Percentiles rank a stretch among this genome's conserved stretches.
phyloP scores from a whole-genome alignment of 352 stramenopile species.

The Phytophthora ohioensis region DNA sequence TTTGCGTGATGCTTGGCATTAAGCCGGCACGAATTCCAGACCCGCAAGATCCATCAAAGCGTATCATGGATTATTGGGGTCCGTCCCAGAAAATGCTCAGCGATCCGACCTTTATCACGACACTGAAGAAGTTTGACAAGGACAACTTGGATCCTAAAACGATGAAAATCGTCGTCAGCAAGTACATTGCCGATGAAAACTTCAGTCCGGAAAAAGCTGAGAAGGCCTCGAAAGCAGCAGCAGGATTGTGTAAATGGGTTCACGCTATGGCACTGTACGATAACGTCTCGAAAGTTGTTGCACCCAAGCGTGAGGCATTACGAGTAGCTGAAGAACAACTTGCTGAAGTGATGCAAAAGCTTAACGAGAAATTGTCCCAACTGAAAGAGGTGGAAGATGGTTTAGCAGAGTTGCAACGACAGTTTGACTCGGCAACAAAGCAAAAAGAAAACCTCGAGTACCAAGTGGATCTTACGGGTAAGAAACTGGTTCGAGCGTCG shows the following conservation, averaged over 20 bases:
- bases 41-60: conserved; percentile 90
- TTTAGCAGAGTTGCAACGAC: conserved; percentile 83
- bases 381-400: conserved; percentile 94
- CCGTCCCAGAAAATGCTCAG: conserved; percentile 94
- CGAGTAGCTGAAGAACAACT: conserved; percentile 85
- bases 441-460: conserved; percentile 94
- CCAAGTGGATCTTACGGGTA: conserved; percentile 93
- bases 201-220: conserved; percentile 94
- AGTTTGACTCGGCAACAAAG: conserved; percentile 90
- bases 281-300: conserved; percentile 93
- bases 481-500: conserved; percentile 93
- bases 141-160: conserved; percentile 90
- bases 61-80: conserved; percentile 96
- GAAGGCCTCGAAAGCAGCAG: conserved; percentile 93
- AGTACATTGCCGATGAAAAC: conserved; percentile 93
- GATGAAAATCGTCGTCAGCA: conserved; percentile 89
- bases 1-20: conserved; percentile 96
- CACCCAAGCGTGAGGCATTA: conserved; percentile 92
- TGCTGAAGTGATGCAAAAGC: conserved; percentile 88
- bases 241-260: conserved; percentile 94
- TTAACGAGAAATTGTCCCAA: conserved; percentile 92
- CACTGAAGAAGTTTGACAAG: conserved; percentile 93
- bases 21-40: conserved; percentile 94
- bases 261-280: conserved; percentile 95
- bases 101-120: conserved; percentile 93